These are phyloP conservation scores for Tanozyma kutaoensis DNA, from an alignment of 805 yeast species.

Conservation along the genomic window DNA sequence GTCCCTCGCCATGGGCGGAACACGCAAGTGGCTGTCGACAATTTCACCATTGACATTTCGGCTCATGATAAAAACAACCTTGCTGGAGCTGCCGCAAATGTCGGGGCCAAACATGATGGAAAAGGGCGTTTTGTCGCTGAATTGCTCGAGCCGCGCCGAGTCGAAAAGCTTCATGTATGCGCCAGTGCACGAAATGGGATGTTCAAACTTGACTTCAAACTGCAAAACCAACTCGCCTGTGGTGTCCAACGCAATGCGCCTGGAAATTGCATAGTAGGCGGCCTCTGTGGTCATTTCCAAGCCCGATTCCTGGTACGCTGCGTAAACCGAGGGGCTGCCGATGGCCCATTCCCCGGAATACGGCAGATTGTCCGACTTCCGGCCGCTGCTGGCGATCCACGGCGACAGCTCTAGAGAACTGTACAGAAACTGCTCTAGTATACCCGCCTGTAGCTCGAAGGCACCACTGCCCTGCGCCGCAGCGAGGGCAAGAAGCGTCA, in stretches of 20 bases:
- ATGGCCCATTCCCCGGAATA: slow-evolving; percentile 9
- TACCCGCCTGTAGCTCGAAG: too few relatives aligned
- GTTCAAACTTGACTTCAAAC: slow-evolving; percentile 78
- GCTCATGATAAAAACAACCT: slow-evolving; percentile 63
- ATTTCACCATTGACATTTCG: slow-evolving; percentile 40
- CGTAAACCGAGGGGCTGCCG: slow-evolving; percentile 41
- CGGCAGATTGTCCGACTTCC: not conserved
- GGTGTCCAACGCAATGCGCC: slow-evolving; percentile 48
- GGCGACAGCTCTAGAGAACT: slow-evolving; percentile 4
- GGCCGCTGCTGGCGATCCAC: not conserved
- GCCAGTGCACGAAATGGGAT: slow-evolving; percentile 76
- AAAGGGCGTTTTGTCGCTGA: slow-evolving; percentile 57
- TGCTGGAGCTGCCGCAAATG: slow-evolving; percentile 70
- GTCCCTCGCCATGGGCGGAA: slow-evolving; percentile 55
- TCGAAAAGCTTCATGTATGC: slow-evolving; percentile 71
- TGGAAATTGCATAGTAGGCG: slow-evolving; percentile 72
- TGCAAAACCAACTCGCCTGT: slow-evolving; percentile 56
- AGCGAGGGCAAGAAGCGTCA: too few relatives aligned
- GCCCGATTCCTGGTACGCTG: slow-evolving; percentile 61
- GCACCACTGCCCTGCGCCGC: too few relatives aligned
- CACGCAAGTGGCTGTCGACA: slow-evolving; percentile 55
- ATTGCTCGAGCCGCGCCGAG: slow-evolving; percentile 24
- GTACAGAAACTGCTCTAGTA: slow-evolving; percentile 50
- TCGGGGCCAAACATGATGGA: slow-evolving; percentile 94
- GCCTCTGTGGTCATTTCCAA: slow-evolving; percentile 66